Evolutionary conservation across 2,329 filamentous ascomycete genomes (phyloP).

Genomic region (Macroventuria anomochaeta): DNA sequence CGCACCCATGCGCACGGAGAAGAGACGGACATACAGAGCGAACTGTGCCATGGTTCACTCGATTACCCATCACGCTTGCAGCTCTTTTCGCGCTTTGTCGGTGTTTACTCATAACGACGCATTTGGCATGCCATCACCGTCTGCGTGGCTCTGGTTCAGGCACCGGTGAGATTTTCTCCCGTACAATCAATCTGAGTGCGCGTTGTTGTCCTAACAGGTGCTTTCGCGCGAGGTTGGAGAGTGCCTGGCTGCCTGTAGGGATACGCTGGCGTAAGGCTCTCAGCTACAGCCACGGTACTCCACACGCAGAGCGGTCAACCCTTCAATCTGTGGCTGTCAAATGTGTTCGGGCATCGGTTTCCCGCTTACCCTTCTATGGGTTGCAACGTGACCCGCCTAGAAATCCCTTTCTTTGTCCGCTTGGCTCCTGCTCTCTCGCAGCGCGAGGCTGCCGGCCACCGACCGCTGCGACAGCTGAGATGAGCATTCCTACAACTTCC

Average conservation of each 20-base stretch:
- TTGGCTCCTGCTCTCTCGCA: conserved; percentile 4
- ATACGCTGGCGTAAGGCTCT: conserved; percentile 34
- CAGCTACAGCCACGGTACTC: conserved; percentile 29
- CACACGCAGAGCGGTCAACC: conserved; percentile 34
- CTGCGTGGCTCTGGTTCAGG: conserved; percentile 15
- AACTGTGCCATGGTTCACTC: conserved; percentile 18
- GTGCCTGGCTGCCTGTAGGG: conserved; percentile 32
- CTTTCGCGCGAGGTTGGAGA: conserved; percentile 11
- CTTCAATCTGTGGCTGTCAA: conserved; percentile 34
- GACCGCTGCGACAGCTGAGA: conserved; percentile 16
- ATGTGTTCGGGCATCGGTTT: conserved; percentile 23
- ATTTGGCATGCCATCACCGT: conserved; percentile 22
- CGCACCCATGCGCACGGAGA: conserved; percentile 15
- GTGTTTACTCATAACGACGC: conserved; percentile 26
- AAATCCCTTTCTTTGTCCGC: conserved; percentile 13
- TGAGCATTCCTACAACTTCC: conserved; percentile 12
- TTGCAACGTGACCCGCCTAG: conserved; percentile 8
- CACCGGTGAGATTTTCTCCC: conserved; percentile 4
- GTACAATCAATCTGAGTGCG: conserved; percentile 1
- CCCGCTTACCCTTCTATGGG: conserved; percentile 21
- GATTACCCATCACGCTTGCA: conserved; percentile 25
- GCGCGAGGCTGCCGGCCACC: conserved; percentile 13
- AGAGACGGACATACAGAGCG: conserved; percentile 17
- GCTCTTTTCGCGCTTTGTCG: conserved; percentile 20
- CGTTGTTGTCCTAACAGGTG: conserved; percentile 3